Conservation (phyloP, 2,329 filamentous ascomycete genomes). For the Trichophyton benhamiae region DNA sequence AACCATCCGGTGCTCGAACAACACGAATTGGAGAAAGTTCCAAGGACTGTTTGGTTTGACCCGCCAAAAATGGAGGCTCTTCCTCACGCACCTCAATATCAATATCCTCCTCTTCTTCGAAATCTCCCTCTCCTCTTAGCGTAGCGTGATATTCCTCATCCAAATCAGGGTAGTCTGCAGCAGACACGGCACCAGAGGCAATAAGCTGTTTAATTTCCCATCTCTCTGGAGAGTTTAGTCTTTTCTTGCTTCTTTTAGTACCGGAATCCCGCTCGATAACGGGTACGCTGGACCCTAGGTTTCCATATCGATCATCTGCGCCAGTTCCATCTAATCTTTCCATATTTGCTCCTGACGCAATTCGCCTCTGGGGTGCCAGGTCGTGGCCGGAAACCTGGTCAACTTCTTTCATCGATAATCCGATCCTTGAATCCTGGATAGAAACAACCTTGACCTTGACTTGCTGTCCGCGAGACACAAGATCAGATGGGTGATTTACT, state of each 20-base stretch:
- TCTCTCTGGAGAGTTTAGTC: constrained; percentile 89
- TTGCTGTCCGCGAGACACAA: constrained; percentile 64
- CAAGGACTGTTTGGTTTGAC: constrained; percentile 91
- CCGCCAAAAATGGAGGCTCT: constrained; percentile 87
- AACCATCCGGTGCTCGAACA: constrained; percentile 96
- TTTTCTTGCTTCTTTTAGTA: constrained; percentile 59
- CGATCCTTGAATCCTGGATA: constrained; percentile 68
- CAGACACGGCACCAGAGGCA: constrained; percentile 84
- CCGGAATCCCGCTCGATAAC: constrained; percentile 51
- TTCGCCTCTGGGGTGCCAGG: constrained; percentile 60
- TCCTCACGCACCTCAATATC: constrained; percentile 96
- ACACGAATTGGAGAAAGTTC: constrained; percentile 92
- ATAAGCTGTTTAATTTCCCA: constrained; percentile 98
- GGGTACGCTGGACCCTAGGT: constrained; percentile 42
- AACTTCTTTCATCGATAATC: constrained; percentile 93
- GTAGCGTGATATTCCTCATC: constrained; percentile 89
- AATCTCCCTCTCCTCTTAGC: constrained; percentile 68
- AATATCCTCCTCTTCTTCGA: constrained; percentile 90
- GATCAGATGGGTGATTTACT: constrained; percentile 82
- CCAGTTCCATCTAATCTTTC: constrained; percentile 56
- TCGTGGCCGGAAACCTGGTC: constrained; percentile 82
- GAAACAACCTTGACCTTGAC: constrained; percentile 91
- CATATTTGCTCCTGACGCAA: constrained; percentile 85
- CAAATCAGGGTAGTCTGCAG: constrained; percentile 84
- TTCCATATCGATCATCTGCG: constrained; percentile 45